phyloP scores from a whole-genome alignment of 1,284 basidiomycete species.

The Apiotrichum akiyoshidainum region DNA sequence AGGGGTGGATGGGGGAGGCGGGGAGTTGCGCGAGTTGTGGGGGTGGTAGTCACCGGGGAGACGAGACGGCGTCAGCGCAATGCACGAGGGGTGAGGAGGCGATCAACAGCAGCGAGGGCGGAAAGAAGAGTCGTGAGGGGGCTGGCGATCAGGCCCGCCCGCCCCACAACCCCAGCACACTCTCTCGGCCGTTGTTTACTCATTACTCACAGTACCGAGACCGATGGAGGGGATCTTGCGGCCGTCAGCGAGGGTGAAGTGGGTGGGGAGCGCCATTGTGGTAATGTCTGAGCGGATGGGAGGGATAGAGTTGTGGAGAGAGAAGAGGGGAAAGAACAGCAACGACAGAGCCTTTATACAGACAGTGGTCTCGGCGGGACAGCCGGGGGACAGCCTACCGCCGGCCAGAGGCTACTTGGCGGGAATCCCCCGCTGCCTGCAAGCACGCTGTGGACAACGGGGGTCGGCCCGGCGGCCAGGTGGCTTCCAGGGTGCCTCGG shows the following conservation, averaged over 20 bases:
- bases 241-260: conserved; percentile 49
- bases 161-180: neutral
- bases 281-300: neutral
- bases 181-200: neutral
- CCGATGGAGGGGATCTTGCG: conserved; percentile 51
- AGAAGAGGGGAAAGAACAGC: conserved; percentile 1
- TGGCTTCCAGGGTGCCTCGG: no score
- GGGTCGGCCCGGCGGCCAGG: no score
- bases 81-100: neutral
- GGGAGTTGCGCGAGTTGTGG: neutral
- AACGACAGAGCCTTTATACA: conserved; percentile 1
- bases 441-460: no score
- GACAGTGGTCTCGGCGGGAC: no score
- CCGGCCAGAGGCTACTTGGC: no score
- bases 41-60: neutral
- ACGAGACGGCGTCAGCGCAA: neutral
- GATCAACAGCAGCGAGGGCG: no score
- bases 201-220: conserved; percentile 53
- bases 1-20: no score
- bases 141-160: no score
- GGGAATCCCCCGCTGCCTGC: no score
- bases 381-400: no score
- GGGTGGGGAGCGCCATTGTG: conserved; percentile 30
- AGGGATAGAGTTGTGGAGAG: conserved; percentile 1
- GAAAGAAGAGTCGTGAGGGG: no score